phyloP scores from a whole-genome alignment of 192 early-diverging fungal genomes.

The Backusella westeae region DNA sequence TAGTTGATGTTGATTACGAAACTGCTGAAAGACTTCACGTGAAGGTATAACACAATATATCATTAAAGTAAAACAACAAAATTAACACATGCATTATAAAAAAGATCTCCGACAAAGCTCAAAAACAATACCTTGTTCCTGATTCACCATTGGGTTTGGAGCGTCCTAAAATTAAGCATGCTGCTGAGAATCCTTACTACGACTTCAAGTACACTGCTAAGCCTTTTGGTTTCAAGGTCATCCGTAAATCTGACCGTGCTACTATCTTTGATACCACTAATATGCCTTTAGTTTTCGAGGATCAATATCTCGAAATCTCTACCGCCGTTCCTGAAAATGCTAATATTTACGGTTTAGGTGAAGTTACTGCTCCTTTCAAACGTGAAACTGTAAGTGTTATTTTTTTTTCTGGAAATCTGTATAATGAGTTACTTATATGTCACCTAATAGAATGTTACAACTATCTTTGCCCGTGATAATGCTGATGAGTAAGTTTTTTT shows the following conservation, averaged over 20 bases:
- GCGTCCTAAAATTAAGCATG: slow-evolving; percentile 3
- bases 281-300: slow-evolving; percentile 55
- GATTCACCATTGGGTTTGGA: slow-evolving; percentile 23
- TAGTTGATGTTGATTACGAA: slow-evolving; percentile 50
- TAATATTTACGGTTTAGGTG: slow-evolving; percentile 70
- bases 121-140: slow-evolving; percentile 26
- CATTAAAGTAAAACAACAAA: neutral
- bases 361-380: slow-evolving; percentile 53
- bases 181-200: slow-evolving; percentile 18
- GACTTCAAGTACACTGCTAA: slow-evolving; percentile 23
- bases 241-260: slow-evolving; percentile 35
- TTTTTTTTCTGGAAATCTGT: neutral
- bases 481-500: neutral
- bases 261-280: slow-evolving; percentile 41
- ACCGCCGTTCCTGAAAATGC: slow-evolving; percentile 51
- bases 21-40: slow-evolving; percentile 51
- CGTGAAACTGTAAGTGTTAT: slow-evolving; percentile 35
- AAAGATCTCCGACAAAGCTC: slow-evolving; percentile 20
- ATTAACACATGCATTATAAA: neutral
- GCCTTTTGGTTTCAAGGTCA: slow-evolving; percentile 46
- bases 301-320: slow-evolving; percentile 66
- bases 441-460: slow-evolving; percentile 9
- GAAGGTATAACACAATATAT: slow-evolving; percentile 32
- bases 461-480: neutral
- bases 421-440: neutral